Evolutionary conservation across 1,284 basidiomycete genomes (phyloP).

Genomic region (Ceraceosorus guamensis): DNA sequence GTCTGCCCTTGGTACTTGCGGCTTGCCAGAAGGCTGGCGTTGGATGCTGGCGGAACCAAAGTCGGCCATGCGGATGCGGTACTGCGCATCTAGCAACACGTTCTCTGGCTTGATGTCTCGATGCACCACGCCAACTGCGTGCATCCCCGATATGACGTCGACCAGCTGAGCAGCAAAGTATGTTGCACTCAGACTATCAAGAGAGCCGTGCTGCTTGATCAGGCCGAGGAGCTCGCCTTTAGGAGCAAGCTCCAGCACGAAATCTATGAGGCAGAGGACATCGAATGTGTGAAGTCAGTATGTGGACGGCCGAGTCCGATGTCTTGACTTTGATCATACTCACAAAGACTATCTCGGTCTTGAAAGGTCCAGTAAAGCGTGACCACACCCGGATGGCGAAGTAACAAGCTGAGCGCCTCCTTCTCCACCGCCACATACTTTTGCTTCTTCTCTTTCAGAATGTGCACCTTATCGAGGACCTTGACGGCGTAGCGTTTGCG

Average conservation of each 20-base stretch:
- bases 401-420: slow-evolving; percentile 43
- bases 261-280: slow-evolving; percentile 27
- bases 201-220: slow-evolving; percentile 38
- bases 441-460: slow-evolving; percentile 47
- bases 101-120: slow-evolving; percentile 45
- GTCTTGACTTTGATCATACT: slow-evolving; percentile 9
- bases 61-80: slow-evolving; percentile 42
- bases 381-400: slow-evolving; percentile 39
- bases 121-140: slow-evolving; percentile 39
- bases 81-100: slow-evolving; percentile 33
- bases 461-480: slow-evolving; percentile 47
- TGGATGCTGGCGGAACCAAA: slow-evolving; percentile 45
- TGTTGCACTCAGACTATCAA: slow-evolving; percentile 24
- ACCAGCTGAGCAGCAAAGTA: slow-evolving; percentile 43
- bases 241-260: slow-evolving; percentile 43
- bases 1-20: too few species aligned
- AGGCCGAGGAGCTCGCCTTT: slow-evolving; percentile 44
- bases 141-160: slow-evolving; percentile 39
- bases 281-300: not conserved
- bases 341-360: slow-evolving; percentile 40
- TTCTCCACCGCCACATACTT: slow-evolving; percentile 47
- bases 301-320: not conserved
- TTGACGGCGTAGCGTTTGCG: slow-evolving; percentile 43
- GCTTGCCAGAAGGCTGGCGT: not conserved
- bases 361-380: slow-evolving; percentile 47